Evolutionary conservation across 75 land plant genomes (phyloP), one percentile per base, ranked within the genome.

Genomic region (Pinus albicaulis): DNA sequence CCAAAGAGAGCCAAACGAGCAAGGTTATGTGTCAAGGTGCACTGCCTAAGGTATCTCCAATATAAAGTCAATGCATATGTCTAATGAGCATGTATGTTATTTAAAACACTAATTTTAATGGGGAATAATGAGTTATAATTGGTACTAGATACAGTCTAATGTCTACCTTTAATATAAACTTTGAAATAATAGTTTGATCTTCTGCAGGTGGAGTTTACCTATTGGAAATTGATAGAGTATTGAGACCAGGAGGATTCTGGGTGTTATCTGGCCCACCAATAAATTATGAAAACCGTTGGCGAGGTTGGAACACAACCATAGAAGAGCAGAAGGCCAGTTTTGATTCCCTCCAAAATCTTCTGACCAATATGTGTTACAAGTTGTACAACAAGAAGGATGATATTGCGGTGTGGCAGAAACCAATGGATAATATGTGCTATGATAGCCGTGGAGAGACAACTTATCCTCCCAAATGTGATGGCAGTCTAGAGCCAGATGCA

Each of bases 401-500:
- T 44, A 77, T 81, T 70, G 82, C 82, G 24, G 82, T 81, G 5
- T 81, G 82, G 82, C 82, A 81, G 62, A 81, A 81, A 31, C 81
- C 82, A 44, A 19, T 79, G 5, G 81, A 85, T 56, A 80, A 76
- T 26, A 80, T 24, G 10, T 86, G 88, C 82, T 86, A 84, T 36
- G 76, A 80, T 25, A 73, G 65, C n/a, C 82, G 88, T 36, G 41
- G 55, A 24, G 73, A 73, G 34, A 70, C 34, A n/a, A 60, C 86
- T 4, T 80, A 76, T 63, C 88, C 88, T 71, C 88, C 88, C 61
- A 59, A 75, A 20, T 86, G 88, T 59, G 86, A 86, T 65, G 88
- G 84, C 73, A 81, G 87, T 71, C 76, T 86, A n/a, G 82, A 83
- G 28, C 79, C 86, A 59, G 88, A 86, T 70, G 79, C 86, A 59